Percentiles rank a stretch among this genome's conserved stretches.
phyloP scores from a whole-genome alignment of 257 asterid genomes.

The Gentiana dahurica region DNA sequence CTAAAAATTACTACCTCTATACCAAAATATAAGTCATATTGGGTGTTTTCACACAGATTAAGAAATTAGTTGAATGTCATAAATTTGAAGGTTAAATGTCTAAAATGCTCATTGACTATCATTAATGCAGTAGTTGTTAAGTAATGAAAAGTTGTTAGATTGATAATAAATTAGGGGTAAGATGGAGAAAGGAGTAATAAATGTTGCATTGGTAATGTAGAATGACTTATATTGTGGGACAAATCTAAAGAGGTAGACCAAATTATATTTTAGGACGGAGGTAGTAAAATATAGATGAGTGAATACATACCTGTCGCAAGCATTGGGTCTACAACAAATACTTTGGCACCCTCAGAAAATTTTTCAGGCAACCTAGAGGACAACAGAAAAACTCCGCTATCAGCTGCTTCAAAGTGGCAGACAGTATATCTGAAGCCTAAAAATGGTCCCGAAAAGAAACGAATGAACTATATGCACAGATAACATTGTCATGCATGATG shows the following conservation, averaged over 20 bases:
- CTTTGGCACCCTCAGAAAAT: constrained; percentile 79
- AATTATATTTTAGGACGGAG: no score
- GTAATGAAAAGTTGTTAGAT: no score
- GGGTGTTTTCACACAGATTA: no score
- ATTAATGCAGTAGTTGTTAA: no score
- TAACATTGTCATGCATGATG: neutral
- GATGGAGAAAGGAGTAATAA: no score
- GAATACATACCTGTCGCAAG: constrained; percentile 75
- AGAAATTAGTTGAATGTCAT: no score
- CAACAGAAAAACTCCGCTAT: neutral
- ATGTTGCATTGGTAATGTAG: no score
- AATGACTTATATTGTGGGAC: no score
- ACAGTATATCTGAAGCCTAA: neutral
- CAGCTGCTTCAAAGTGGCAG: constrained; percentile 3
- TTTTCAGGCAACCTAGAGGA: constrained; percentile 69
- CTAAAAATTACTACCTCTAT: neutral
- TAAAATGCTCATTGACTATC: no score
- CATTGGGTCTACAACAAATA: constrained; percentile 90
- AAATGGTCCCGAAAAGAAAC: neutral
- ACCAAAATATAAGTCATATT: neutral
- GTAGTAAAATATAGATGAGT: neutral
- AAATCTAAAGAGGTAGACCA: no score
- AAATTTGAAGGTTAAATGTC: no score
- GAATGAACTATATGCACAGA: neutral
- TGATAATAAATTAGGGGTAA: no score